phyloP scores from a whole-genome alignment of 1,284 basidiomycete genomes.

The Pholiota adiposa region DNA sequence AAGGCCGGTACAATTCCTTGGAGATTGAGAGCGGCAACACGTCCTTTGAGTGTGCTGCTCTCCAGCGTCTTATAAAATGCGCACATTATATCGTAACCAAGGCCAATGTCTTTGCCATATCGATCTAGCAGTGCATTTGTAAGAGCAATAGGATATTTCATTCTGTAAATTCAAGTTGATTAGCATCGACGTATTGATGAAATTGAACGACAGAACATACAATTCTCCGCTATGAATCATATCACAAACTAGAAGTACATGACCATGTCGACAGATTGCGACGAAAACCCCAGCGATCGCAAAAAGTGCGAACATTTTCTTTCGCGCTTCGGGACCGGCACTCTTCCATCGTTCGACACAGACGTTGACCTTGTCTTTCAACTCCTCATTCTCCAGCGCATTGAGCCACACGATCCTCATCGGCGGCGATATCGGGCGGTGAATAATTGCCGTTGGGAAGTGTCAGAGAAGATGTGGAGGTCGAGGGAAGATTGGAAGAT shows the following conservation, averaged over 20 bases:
- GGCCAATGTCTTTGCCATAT: conserved; percentile 1
- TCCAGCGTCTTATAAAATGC: conserved; percentile 7
- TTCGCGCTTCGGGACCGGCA: conserved; percentile 22
- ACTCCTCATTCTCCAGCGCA: background rate
- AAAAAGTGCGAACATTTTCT: conserved; percentile 25
- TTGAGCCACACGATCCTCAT: conserved; percentile 5
- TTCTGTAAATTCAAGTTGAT: no score
- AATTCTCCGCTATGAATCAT: conserved; percentile 22
- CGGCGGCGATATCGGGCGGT: background rate
- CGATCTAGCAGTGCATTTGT: background rate
- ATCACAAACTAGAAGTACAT: conserved; percentile 16
- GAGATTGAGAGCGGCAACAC: background rate
- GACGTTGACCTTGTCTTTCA: background rate
- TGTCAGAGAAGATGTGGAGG: background rate
- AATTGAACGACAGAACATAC: conserved; percentile 9
- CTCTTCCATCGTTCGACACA: conserved; percentile 21
- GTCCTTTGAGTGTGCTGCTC: background rate
- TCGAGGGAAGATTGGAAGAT: background rate
- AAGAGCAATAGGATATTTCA: conserved; percentile 15
- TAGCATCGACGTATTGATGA: background rate
- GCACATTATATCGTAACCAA: conserved; percentile 16
- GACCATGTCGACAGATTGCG: conserved; percentile 22
- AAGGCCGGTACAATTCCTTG: conserved; percentile 27
- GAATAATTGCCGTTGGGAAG: background rate
- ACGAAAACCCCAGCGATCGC: conserved; percentile 23